Conservation (phyloP, 192 early-diverging fungal genomes). For the Coemansia sp. region DNA sequence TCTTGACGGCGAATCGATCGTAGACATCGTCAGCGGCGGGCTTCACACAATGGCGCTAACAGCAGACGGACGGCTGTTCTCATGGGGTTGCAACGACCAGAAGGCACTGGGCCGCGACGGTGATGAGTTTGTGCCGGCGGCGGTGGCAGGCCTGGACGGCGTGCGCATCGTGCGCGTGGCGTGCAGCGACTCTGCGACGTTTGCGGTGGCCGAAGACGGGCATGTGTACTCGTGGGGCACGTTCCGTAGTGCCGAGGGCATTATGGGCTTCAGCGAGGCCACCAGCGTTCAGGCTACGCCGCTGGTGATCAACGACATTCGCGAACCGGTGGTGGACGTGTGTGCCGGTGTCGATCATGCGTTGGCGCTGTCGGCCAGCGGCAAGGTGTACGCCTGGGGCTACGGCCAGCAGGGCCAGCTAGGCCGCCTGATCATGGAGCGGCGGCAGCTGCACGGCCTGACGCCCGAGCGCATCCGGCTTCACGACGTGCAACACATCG, state of each 20-base stretch:
- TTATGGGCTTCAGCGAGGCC: constrained; percentile 75
- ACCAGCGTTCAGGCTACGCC: constrained; percentile 67
- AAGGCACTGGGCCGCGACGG: constrained; percentile 71
- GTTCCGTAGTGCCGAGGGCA: constrained; percentile 77
- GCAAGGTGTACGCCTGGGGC: constrained; percentile 87
- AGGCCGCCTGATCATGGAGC: constrained; percentile 75
- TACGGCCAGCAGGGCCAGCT: constrained; percentile 86
- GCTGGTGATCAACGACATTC: constrained; percentile 58
- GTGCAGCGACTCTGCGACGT: constrained; percentile 81
- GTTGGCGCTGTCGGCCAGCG: constrained; percentile 68
- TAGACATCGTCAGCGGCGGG: constrained; percentile 81
- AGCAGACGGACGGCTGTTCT: constrained; percentile 73
- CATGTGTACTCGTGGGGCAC: constrained; percentile 88
- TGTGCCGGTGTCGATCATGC: constrained; percentile 85
- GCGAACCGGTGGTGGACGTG: constrained; percentile 71
- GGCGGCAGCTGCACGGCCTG: constrained; percentile 67
- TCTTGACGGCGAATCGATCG: constrained; percentile 72
- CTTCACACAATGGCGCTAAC: constrained; percentile 83
- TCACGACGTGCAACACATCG: constrained; percentile 63
- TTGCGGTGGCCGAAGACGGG: constrained; percentile 76
- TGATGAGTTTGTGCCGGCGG: constrained; percentile 67
- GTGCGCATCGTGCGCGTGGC: constrained; percentile 73
- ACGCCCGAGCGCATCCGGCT: constrained; percentile 58
- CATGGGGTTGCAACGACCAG: constrained; percentile 98
- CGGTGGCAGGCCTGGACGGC: constrained; percentile 75